Evolutionary conservation across 2,329 filamentous ascomycete genomes (phyloP).

Genomic region (Dissoconium aciculare): DNA sequence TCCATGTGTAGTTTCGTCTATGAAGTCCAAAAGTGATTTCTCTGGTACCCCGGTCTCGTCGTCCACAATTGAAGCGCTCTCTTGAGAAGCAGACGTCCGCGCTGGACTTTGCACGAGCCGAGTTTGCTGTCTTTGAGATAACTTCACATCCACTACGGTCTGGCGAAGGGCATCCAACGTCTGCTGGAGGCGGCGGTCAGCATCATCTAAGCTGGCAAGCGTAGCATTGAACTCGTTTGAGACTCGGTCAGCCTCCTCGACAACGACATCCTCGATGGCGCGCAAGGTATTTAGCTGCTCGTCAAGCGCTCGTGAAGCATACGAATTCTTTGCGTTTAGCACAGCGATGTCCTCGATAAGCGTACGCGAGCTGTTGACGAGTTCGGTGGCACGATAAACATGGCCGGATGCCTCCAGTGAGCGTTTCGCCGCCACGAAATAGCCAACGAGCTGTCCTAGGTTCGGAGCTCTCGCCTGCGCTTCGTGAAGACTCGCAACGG

Average conservation of each 20-base stretch:
- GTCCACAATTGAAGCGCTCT: constrained; percentile 3
- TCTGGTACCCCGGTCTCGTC: constrained; percentile 19
- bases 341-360: constrained; percentile 67
- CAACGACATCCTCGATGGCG: constrained; percentile 30
- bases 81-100: constrained; percentile 2
- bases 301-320: constrained; percentile 28
- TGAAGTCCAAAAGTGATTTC: constrained; percentile 58
- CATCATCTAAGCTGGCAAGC: constrained; percentile 41
- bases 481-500: constrained; percentile 26
- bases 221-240: constrained; percentile 31
- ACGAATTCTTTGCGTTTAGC: constrained; percentile 40
- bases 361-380: constrained; percentile 60
- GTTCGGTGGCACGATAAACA: constrained; percentile 74
- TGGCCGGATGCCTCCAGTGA: constrained; percentile 67
- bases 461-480: constrained; percentile 21
- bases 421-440: constrained; percentile 75
- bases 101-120: constrained; percentile 5
- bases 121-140: constrained; percentile 37
- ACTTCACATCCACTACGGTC: constrained; percentile 48
- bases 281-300: constrained; percentile 31
- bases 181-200: constrained; percentile 47
- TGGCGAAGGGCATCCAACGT: constrained; percentile 51
- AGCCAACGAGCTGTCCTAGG: constrained; percentile 65
- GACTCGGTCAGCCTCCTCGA: constrained; percentile 28
- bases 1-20: constrained; percentile 56